Conservation (phyloP, 192 early-diverging fungal genomes). For the Backusella westeae region DNA sequence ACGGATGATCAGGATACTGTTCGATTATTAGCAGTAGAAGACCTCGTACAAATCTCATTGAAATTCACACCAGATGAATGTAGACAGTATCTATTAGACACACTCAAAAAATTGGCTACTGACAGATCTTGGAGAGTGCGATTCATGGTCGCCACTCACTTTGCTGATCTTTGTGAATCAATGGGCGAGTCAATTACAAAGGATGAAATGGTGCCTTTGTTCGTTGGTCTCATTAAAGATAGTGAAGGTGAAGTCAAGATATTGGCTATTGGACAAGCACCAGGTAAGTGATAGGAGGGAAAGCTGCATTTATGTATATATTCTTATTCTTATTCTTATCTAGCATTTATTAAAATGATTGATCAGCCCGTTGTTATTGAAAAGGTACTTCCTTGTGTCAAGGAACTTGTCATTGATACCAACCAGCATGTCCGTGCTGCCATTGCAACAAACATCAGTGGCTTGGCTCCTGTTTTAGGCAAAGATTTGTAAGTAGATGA, state of each 20-base stretch:
- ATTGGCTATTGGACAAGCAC: constrained; percentile 88
- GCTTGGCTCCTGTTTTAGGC: constrained; percentile 91
- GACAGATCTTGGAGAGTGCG: constrained; percentile 99
- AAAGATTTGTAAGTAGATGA: constrained; percentile 76
- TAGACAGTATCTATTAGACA: constrained; percentile 71
- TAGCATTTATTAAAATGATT: constrained; percentile 66
- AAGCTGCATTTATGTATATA: neutral
- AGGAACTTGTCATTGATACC: constrained; percentile 91
- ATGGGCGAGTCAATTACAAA: constrained; percentile 78
- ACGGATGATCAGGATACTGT: constrained; percentile 95
- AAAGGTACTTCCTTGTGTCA: constrained; percentile 87
- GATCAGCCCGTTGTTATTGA: constrained; percentile 77
- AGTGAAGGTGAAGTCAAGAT: constrained; percentile 97
- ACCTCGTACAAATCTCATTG: constrained; percentile 86
- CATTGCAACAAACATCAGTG: constrained; percentile 93
- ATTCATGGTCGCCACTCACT: constrained; percentile 99
- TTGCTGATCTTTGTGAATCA: constrained; percentile 81
- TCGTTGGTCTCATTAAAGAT: constrained; percentile 89
- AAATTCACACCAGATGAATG: constrained; percentile 74
- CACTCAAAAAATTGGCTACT: constrained; percentile 72
- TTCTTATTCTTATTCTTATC: neutral
- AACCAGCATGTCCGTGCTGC: constrained; percentile 98
- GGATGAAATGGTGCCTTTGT: constrained; percentile 85
- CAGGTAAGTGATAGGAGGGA: constrained; percentile 45
- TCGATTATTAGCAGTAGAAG: constrained; percentile 91